These are phyloP conservation scores for Plectosphaerella cucumerina DNA, from an alignment of 2,329 filamentous ascomycete species.

Conservation along the genomic window DNA sequence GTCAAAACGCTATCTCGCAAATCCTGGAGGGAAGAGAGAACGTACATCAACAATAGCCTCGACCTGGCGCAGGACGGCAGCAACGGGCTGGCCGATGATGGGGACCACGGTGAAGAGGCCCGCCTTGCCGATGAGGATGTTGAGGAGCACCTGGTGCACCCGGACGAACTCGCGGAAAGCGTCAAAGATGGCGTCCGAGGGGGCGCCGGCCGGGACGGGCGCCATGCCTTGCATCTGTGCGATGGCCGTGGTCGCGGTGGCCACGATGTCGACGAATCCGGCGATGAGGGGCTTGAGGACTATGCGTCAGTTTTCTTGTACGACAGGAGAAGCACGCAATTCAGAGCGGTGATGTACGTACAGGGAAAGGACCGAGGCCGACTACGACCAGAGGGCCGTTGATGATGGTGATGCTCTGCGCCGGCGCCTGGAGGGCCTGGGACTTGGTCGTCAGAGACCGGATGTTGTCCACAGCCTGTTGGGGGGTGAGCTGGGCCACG, in stretches of 20 bases:
- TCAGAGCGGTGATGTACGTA: conserved; percentile 8
- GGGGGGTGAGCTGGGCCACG: conserved; percentile 10
- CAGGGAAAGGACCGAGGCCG: conserved; percentile 24
- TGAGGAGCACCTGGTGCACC: conserved; percentile 25
- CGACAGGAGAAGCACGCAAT: neutral
- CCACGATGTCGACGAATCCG: conserved; percentile 24
- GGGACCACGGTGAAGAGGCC: conserved; percentile 20
- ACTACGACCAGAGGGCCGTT: conserved; percentile 19
- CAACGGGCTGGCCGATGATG: conserved; percentile 21
- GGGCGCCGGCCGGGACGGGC: conserved; percentile 7
- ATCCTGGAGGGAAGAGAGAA: neutral
- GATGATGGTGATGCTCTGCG: conserved; percentile 19
- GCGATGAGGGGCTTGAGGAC: conserved; percentile 19
- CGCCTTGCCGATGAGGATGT: conserved; percentile 29
- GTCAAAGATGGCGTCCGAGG: conserved; percentile 15
- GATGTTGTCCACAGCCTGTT: conserved; percentile 19
- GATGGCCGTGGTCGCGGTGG: conserved; percentile 13
- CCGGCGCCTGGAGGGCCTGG: conserved; percentile 18
- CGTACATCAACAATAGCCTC: conserved; percentile 21
- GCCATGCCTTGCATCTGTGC: conserved; percentile 13
- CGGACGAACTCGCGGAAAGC: conserved; percentile 24
- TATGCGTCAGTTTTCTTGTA: neutral
- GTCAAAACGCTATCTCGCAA: neutral
- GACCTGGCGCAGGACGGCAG: conserved; percentile 18
- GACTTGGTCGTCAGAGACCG: conserved; percentile 18